Evolutionary conservation across 352 stramenopile species (phyloP).

Genomic region (Phytophthora tentaculata): DNA sequence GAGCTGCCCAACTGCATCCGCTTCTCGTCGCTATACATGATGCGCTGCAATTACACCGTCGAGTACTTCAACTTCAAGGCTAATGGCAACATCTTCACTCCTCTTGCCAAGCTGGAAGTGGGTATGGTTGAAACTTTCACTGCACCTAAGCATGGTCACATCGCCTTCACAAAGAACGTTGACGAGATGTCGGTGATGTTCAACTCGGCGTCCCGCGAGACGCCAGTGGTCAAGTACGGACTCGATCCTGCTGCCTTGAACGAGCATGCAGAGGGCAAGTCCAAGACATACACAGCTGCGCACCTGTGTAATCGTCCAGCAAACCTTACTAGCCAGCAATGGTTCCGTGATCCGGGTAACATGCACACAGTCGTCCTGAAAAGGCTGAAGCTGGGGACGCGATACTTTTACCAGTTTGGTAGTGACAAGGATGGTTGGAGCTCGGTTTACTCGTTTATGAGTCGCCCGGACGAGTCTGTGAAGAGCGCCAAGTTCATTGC

Average conservation of each 20-base stretch:
- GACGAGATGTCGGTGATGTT: conserved; percentile 85
- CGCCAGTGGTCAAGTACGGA: conserved; percentile 56
- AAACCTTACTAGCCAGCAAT: conserved; percentile 64
- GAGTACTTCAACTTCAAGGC: conserved; percentile 68
- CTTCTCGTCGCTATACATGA: conserved; percentile 77
- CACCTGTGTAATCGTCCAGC: conserved; percentile 75
- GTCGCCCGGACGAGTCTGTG: conserved; percentile 38
- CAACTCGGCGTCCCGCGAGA: conserved; percentile 70
- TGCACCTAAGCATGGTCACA: conserved; percentile 73
- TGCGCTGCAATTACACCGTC: conserved; percentile 75
- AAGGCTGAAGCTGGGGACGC: conserved; percentile 39
- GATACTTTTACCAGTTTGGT: conserved; percentile 85
- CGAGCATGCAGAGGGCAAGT: conserved; percentile 43
- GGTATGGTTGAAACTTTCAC: conserved; percentile 65
- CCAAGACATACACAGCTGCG: conserved; percentile 64
- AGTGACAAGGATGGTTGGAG: conserved; percentile 82
- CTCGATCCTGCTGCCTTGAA: conserved; percentile 35
- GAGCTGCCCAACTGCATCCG: conserved; percentile 47
- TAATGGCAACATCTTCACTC: conserved; percentile 43
- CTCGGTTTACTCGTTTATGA: conserved; percentile 65
- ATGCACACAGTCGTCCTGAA: conserved; percentile 84
- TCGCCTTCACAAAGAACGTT: conserved; percentile 55
- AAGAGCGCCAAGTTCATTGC: conserved; percentile 76
- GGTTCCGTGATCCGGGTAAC: conserved; percentile 78
- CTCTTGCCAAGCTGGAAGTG: conserved; percentile 50